Base-by-base conservation (phyloP, 495 filamentous ascomycete genomes). In the Podospora pseudocomata region DNA sequence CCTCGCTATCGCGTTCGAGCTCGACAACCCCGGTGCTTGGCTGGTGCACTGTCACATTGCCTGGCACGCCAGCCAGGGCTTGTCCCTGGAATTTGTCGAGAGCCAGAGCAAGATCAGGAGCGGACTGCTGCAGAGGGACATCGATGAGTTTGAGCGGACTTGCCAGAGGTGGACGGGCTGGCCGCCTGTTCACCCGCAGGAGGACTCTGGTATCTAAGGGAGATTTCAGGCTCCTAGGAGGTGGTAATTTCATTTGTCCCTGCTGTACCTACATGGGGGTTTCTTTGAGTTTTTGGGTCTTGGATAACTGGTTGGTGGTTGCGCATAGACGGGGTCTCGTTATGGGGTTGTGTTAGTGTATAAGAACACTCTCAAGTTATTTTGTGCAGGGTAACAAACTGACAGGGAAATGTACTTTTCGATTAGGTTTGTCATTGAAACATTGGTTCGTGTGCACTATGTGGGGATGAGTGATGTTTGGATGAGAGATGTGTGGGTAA, bases 1-100 rank as follows among this genome's bases (percentile, higher is more conserved):
- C 71, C 65, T 84, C 19, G 74, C 84, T 5, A 76, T 88, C 19
- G 83, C 80, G 1, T 87, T 85, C 71, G 74, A 82, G 71, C 78
- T 80, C 11, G 82, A 87, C 65, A 87, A 87, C 63, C 83, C 83
- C 9, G 84, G 85, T 4, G 74, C 77, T 2, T 87, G 85, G 85
- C 71, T 83, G 7, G 67, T 84, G 20, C 85, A 87, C 63, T 87
- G 84, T 70, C 85, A 86, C 57, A 83, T 87, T 49, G 82, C 78
- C 1, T 86, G 81, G 82, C 86, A 86, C 63, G 72, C 79, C 0
- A 72, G 69, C 18, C 71, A 78, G 30, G 85, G 86, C 0, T 66
- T 87, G n/a, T 77, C 79, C 0, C 64, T 85, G 63, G 76, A 82
- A 69, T 81, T 85, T 28, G 66, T 86, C 3, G 84, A 83, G 67